Conservation (phyloP, 2,329 filamentous ascomycete genomes). For the Xylaria sp. region DNA sequence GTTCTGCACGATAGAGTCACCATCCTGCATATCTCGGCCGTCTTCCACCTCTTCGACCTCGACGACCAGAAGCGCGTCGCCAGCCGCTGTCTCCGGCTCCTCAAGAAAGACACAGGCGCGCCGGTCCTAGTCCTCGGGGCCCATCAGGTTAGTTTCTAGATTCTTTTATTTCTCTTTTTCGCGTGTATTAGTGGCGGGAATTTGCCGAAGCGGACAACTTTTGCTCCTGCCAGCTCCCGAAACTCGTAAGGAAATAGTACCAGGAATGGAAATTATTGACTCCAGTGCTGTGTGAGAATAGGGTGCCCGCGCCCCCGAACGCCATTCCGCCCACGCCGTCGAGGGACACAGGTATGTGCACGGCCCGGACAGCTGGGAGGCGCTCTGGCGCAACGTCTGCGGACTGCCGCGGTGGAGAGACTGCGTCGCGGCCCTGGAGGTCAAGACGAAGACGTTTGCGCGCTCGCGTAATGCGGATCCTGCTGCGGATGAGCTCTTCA, state of each 20-base stretch:
- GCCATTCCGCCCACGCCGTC: slow-evolving; percentile 7
- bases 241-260: too few species aligned
- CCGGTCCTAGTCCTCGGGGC: slow-evolving; percentile 42
- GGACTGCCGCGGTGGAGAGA: slow-evolving; percentile 30
- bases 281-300: too few species aligned
- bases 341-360: slow-evolving; percentile 32
- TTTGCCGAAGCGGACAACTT: too few species aligned
- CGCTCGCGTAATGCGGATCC: slow-evolving; percentile 20
- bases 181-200: too few species aligned
- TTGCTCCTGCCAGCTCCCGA: too few species aligned
- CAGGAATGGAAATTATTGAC: too few species aligned
- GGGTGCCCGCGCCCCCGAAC: slow-evolving; percentile 4
- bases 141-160: too few species aligned
- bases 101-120: slow-evolving; percentile 38
- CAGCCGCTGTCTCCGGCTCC: slow-evolving; percentile 37
- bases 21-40: slow-evolving; percentile 40
- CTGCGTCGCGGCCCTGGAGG: slow-evolving; percentile 29
- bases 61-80: slow-evolving; percentile 41
- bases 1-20: slow-evolving; percentile 42
- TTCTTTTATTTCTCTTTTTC: too few species aligned
- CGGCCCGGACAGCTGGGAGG: slow-evolving; percentile 32
- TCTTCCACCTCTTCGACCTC: slow-evolving; percentile 50
- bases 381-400: slow-evolving; percentile 35
- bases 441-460: slow-evolving; percentile 32
- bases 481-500: slow-evolving; percentile 13